A percentile compares a stretch with the other conserved stretches of the same genome.
These are phyloP conservation scores for Samsoniella hepiali DNA, from an alignment of 2,329 filamentous ascomycete genomes.

Conservation along the genomic window DNA sequence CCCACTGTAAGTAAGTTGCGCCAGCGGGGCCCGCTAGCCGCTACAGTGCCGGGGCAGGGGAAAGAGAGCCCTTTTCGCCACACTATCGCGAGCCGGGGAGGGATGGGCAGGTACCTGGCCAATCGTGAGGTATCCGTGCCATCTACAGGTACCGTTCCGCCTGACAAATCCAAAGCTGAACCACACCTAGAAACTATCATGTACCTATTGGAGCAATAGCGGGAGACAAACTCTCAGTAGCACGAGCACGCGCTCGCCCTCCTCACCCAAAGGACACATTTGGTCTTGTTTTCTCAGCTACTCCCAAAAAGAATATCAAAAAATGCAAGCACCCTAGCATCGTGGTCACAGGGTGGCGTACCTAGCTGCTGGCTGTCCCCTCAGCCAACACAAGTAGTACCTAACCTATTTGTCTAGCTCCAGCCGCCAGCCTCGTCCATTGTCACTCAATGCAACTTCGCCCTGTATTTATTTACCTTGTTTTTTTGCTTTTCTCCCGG, in stretches of 20 bases:
- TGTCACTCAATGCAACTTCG: background rate
- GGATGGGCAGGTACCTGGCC: slow-evolving; percentile 10
- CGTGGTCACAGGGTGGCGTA: no score
- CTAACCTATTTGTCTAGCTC: no score
- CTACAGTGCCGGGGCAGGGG: background rate
- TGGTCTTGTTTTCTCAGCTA: no score
- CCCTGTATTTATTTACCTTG: background rate
- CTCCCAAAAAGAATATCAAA: no score
- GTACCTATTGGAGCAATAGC: background rate
- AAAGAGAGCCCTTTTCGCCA: background rate
- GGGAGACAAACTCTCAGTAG: no score
- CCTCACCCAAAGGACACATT: background rate
- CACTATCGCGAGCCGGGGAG: background rate
- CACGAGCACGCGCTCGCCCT: background rate
- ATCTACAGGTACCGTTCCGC: background rate
- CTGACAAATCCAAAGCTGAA: slow-evolving; percentile 15
- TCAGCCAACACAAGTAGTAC: no score
- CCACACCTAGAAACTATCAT: background rate
- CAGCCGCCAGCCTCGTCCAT: background rate
- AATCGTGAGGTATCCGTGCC: background rate
- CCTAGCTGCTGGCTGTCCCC: no score
- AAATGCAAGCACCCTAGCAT: no score
- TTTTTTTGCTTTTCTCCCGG: background rate
- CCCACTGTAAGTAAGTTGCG: background rate
- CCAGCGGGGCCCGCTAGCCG: background rate